A percentile compares a stretch with the other conserved stretches of the same genome.
Conservation (phyloP, 768 basidiomycete species). For the Termitomyces sp. region DNA sequence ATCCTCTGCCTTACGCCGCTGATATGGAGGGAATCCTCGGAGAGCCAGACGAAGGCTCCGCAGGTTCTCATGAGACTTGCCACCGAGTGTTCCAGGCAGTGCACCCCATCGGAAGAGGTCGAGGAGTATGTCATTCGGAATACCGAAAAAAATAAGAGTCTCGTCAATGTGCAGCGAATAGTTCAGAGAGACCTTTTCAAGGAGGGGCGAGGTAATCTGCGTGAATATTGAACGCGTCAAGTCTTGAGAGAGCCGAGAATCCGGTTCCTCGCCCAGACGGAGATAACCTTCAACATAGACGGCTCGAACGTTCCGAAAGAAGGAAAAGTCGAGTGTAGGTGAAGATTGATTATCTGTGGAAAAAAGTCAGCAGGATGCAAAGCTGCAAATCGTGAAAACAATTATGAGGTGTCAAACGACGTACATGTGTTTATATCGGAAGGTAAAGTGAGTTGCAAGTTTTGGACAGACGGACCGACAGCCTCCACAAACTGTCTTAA, state of each 20-base stretch:
- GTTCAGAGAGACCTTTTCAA: constrained; percentile 17
- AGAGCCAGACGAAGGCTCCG: constrained; percentile 11
- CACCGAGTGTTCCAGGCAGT: constrained; percentile 18
- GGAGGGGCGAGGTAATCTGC: constrained; percentile 15
- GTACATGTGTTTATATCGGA: constrained; percentile 16
- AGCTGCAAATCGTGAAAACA: neutral
- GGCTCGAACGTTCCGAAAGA: constrained; percentile 14
- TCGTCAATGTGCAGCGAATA: constrained; percentile 16
- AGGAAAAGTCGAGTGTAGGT: constrained; percentile 16
- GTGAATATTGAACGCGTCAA: constrained; percentile 19
- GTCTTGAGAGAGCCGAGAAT: constrained; percentile 10
- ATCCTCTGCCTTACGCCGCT: constrained; percentile 11
- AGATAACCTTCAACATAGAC: constrained; percentile 22
- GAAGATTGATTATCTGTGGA: constrained; percentile 13
- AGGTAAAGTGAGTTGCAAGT: constrained; percentile 20
- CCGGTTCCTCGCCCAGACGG: constrained; percentile 11
- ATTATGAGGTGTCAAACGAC: constrained; percentile 3
- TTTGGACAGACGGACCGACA: constrained; percentile 18
- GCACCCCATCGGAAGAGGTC: constrained; percentile 22
- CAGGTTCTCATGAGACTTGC: constrained; percentile 6
- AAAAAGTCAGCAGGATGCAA: neutral
- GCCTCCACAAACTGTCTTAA: constrained; percentile 15
- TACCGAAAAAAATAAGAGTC: constrained; percentile 19
- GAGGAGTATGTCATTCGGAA: constrained; percentile 21
- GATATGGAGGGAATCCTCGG: constrained; percentile 12